phyloP scores from a whole-genome alignment of 2,329 filamentous ascomycete species.

The Ophiosphaerella herpotricha region DNA sequence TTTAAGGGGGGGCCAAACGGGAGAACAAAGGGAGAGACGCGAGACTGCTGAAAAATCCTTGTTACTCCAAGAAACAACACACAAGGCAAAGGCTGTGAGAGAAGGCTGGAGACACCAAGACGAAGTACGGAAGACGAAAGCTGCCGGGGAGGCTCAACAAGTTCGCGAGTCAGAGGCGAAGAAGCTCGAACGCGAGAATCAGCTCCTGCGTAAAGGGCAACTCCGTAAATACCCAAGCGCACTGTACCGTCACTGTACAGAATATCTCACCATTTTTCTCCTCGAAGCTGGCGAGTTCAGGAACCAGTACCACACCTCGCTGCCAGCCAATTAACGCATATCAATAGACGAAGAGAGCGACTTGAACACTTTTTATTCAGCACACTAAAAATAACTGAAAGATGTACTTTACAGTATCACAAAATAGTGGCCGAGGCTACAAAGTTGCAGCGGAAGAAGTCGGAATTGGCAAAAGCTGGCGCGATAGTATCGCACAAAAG shows the following conservation, averaged over 20 bases:
- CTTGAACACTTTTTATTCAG: slow-evolving; percentile 9
- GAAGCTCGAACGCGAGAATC: slow-evolving; percentile 2
- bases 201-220: slow-evolving; percentile 2
- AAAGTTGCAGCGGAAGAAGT: background rate
- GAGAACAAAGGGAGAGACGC: too few species aligned
- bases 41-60: too few species aligned
- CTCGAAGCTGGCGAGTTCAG: background rate
- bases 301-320: slow-evolving; percentile 2
- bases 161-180: background rate
- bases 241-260: slow-evolving; percentile 11
- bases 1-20: too few species aligned
- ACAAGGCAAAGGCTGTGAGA: background rate
- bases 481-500: too few species aligned
- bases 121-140: background rate
- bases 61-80: too few species aligned
- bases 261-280: slow-evolving; percentile 7
- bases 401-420: slow-evolving; percentile 3
- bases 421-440: background rate
- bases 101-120: background rate
- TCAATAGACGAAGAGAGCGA: slow-evolving; percentile 9
- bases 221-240: slow-evolving; percentile 9
- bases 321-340: slow-evolving; percentile 15
- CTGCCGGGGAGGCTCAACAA: background rate
- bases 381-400: slow-evolving; percentile 20
- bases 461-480: too few species aligned